Base-by-base conservation (phyloP, 1,284 basidiomycete species). In the Volvariella surrecta region DNA sequence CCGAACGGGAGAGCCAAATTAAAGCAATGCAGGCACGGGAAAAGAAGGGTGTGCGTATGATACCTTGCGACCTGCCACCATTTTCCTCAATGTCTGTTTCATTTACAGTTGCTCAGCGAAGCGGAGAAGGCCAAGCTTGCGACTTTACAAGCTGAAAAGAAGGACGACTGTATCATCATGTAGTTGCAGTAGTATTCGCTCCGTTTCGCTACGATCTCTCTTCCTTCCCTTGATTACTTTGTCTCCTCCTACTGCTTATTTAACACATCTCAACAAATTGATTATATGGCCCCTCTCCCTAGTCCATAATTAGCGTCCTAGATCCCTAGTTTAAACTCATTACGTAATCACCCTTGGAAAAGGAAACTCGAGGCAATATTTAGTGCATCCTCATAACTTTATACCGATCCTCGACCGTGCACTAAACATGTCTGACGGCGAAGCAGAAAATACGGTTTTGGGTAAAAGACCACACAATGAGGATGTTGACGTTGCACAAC, bases 21-120 rank as follows among this genome's bases (percentile, higher is more conserved):
- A 76, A 73, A 56, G 83, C 78, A 1, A 76, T 88, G 74, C 64
- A 72, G 54, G 78, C 72, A 46, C 73, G 84, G 20, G 81, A 76
- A 3, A 73, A 71, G 68, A 87, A 82, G 59, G 84, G 85, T 35
- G 69, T 82, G 54, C 54, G 72, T 63, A 20, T 19, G n/a, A 31
- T 41, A 39, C 40, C 20, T 24, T 41, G n/a, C 11, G 20, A 11
- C 10, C 22, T n/a, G 20, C 18, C n/a, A 6, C 35, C 35, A n/a
- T 39, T n/a, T 19, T 37, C 17, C 28, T 28, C 17, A 20, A 24
- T 31, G 30, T 43, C 38, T 47, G 51, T 13, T 34, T 39, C n/a
- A 2, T n/a, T 31, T 50, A 6, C 45, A 74, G 66, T 57, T 77
- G 32, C 51, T 79, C 49, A 74, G 61, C 40, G 73, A 75, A 43